A percentile compares a stretch with the other conserved stretches of the same genome.
Evolutionary conservation across 2,329 filamentous ascomycete species (phyloP).

Genomic region (Botrytis fragariae): DNA sequence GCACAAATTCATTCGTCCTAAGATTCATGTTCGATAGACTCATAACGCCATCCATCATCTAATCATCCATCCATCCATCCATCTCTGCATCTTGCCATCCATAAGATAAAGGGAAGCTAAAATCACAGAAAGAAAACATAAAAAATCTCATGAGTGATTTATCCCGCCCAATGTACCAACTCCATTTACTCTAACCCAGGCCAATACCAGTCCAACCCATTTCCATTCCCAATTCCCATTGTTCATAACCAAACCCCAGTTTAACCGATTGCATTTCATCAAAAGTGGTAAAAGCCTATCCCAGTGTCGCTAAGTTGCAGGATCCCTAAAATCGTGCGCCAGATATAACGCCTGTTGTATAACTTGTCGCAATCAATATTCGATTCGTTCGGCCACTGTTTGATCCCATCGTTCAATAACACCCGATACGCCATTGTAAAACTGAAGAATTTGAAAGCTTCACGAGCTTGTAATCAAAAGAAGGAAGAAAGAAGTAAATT

Average conservation of each 20-base stretch:
- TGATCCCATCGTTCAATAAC: neutral
- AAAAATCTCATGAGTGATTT: slow-evolving; percentile 6
- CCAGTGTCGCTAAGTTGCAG: neutral
- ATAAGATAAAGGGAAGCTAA: slow-evolving; percentile 11
- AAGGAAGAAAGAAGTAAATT: neutral
- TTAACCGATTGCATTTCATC: slow-evolving; percentile 8
- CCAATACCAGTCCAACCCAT: neutral
- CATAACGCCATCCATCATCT: slow-evolving; percentile 15
- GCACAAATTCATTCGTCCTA: neutral
- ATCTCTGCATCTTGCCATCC: slow-evolving; percentile 3
- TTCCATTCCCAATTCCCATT: neutral
- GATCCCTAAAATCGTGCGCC: neutral
- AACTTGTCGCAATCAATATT: neutral
- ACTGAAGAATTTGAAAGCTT: slow-evolving; percentile 6
- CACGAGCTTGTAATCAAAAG: slow-evolving; percentile 3
- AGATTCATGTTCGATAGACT: neutral
- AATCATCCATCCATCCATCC: slow-evolving; percentile 19
- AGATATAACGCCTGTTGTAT: slow-evolving; percentile 8
- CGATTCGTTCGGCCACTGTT: neutral
- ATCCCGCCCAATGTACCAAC: slow-evolving; percentile 2
- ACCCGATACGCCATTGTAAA: slow-evolving; percentile 13
- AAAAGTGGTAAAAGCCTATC: slow-evolving; percentile 5
- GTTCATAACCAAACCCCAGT: slow-evolving; percentile 17
- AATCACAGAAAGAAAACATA: slow-evolving; percentile 2
- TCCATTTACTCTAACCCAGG: slow-evolving; percentile 8